Evolutionary conservation across 1,284 basidiomycete species (phyloP).

Genomic region (Exobasidium rhododendri): DNA sequence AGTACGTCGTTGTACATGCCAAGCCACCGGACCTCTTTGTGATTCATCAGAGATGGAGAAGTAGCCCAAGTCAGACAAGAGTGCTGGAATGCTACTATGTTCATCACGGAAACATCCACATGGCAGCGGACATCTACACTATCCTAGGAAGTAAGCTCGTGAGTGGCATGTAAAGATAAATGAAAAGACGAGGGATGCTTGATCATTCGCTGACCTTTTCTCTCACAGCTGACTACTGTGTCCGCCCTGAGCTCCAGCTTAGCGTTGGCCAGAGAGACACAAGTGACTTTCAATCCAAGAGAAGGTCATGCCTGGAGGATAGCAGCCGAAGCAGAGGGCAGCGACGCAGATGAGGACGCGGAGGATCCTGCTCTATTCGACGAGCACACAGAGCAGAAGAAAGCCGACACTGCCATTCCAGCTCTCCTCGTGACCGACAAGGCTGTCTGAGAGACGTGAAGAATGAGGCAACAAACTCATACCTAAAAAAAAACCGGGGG

Average conservation of each 20-base stretch:
- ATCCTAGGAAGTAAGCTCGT: conserved; percentile 40
- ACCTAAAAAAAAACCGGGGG: not conserved
- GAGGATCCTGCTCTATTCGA: not conserved
- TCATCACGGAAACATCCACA: conserved; percentile 44
- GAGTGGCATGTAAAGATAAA: conserved; percentile 17
- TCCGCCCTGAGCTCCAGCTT: conserved; percentile 30
- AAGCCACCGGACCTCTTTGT: conserved; percentile 34
- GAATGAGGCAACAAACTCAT: not conserved
- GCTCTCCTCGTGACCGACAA: not conserved
- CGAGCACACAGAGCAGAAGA: not conserved
- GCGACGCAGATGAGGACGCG: not conserved
- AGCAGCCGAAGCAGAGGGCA: not conserved
- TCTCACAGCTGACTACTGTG: conserved; percentile 36
- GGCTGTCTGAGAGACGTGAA: not conserved
- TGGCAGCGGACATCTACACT: conserved; percentile 47
- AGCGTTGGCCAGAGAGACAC: conserved; percentile 23
- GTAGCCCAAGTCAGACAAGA: conserved; percentile 18
- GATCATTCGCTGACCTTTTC: not conserved
- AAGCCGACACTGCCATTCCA: not conserved
- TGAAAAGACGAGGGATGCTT: not conserved
- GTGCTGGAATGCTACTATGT: conserved; percentile 45
- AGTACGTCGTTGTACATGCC: conserved; percentile 13
- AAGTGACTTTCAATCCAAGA: conserved; percentile 36
- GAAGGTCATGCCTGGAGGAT: conserved; percentile 29
- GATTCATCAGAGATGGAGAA: conserved; percentile 41